Evolutionary conservation across 129 eudicot genomes (phyloP).

Genomic region (Helianthus tuberosus): DNA sequence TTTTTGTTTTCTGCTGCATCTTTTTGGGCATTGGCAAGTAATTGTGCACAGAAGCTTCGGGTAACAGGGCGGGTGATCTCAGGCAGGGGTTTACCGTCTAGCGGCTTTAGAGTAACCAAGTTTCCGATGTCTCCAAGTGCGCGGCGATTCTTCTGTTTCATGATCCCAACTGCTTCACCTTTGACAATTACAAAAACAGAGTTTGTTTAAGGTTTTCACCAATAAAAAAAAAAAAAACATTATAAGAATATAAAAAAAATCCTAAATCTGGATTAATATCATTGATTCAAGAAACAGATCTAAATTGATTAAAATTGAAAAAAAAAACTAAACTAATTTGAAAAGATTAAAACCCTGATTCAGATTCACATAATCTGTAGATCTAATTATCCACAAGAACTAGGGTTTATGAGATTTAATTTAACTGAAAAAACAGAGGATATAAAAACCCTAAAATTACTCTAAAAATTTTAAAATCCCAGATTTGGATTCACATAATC

Average conservation of each 20-base stretch:
- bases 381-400: no score
- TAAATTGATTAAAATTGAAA: no score
- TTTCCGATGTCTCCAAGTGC: constrained; percentile 87
- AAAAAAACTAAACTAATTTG: no score
- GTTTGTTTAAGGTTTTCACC: neutral
- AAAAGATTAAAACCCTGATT: no score
- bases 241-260: no score
- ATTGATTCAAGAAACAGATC: no score
- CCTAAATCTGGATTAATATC: no score
- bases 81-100: constrained; percentile 63
- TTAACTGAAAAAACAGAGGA: neutral
- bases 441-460: neutral
- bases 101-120: constrained; percentile 53
- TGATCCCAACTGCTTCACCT: constrained; percentile 59
- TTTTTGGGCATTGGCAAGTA: constrained; percentile 78
- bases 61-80: constrained; percentile 74
- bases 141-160: constrained; percentile 71
- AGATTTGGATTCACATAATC: neutral
- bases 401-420: no score
- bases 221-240: no score
- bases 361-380: neutral
- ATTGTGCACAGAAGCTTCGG: constrained; percentile 76
- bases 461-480: neutral
- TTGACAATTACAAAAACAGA: neutral
- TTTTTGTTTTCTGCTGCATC: constrained; percentile 58